Conservation (phyloP, 179 eudicot genomes). For the Sideroxylon spinosum region DNA sequence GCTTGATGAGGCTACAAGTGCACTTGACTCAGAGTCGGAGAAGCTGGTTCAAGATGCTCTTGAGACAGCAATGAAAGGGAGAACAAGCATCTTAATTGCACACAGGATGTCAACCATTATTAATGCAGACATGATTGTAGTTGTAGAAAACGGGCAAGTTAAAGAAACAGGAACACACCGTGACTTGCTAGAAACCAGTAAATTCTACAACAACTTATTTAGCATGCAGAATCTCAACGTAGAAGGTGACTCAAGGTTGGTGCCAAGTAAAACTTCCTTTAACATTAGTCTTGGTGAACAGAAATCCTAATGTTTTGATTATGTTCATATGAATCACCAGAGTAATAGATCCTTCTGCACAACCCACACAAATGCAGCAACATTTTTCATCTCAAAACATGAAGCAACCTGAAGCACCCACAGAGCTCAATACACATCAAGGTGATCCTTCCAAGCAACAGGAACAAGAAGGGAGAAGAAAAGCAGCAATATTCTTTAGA, state of each 20-base stretch:
- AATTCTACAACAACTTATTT: constrained; percentile 40
- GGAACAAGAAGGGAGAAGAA: constrained; percentile 14
- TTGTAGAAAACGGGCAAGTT: constrained; percentile 44
- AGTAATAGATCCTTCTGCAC: constrained; percentile 21
- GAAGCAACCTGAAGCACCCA: constrained; percentile 19
- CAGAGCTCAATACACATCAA: constrained; percentile 16
- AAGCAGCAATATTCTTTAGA: constrained; percentile 33
- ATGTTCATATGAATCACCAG: constrained; percentile 13
- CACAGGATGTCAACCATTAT: constrained; percentile 47
- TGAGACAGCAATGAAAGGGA: constrained; percentile 49
- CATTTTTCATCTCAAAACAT: constrained; percentile 23
- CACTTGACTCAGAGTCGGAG: constrained; percentile 53
- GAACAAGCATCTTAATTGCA: constrained; percentile 47
- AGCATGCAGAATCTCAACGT: constrained; percentile 39
- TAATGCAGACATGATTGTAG: constrained; percentile 46
- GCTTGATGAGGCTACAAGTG: constrained; percentile 59
- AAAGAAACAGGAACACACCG: constrained; percentile 39
- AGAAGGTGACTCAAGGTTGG: constrained; percentile 33
- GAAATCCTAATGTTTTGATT: constrained; percentile 9
- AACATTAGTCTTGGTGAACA: background rate
- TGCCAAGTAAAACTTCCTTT: constrained; percentile 3
- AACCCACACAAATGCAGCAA: constrained; percentile 14
- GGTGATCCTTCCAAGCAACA: constrained; percentile 21
- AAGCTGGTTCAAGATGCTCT: constrained; percentile 52
- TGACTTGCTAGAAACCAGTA: constrained; percentile 30